These are phyloP conservation scores for Ascochyta lentis DNA, from an alignment of 2,329 filamentous ascomycete species.

Conservation along the genomic window DNA sequence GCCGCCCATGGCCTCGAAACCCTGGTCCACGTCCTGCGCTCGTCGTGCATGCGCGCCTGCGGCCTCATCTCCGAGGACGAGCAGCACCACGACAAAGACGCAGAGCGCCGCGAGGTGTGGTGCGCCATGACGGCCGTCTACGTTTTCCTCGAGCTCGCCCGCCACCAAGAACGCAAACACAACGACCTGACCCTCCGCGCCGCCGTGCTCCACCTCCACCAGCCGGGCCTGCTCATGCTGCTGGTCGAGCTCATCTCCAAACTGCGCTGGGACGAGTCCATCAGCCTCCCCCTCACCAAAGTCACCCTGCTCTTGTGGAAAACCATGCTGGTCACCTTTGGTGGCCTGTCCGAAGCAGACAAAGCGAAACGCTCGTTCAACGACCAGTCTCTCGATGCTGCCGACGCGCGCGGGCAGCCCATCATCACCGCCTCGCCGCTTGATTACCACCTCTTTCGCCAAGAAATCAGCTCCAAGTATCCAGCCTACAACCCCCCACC, in stretches of 20 bases:
- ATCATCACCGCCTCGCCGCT: slow-evolving; percentile 90
- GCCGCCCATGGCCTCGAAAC: slow-evolving; percentile 50
- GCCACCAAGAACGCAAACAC: slow-evolving; percentile 46
- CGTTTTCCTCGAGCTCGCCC: slow-evolving; percentile 56
- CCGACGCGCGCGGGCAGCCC: slow-evolving; percentile 69
- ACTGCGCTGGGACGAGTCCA: slow-evolving; percentile 63
- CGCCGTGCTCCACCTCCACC: slow-evolving; percentile 40
- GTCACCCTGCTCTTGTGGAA: slow-evolving; percentile 90
- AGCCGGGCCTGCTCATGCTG: slow-evolving; percentile 72
- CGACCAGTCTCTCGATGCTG: slow-evolving; percentile 62
- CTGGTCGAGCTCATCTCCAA: slow-evolving; percentile 67
- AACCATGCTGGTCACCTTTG: slow-evolving; percentile 83
- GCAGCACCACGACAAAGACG: slow-evolving; percentile 45
- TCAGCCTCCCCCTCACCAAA: slow-evolving; percentile 63
- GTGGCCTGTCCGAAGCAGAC: slow-evolving; percentile 75
- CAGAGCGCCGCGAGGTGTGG: slow-evolving; percentile 55
- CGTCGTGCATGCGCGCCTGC: slow-evolving; percentile 42
- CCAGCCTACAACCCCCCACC: slow-evolving; percentile 92
- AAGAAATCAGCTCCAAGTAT: slow-evolving; percentile 97
- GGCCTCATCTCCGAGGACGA: slow-evolving; percentile 34
- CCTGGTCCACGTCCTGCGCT: slow-evolving; percentile 50
- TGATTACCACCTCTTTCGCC: slow-evolving; percentile 94
- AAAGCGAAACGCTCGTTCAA: slow-evolving; percentile 75
- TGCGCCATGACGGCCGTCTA: slow-evolving; percentile 58
- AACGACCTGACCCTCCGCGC: slow-evolving; percentile 59